Percentiles rank a stretch among this genome's conserved stretches.
These are phyloP conservation scores for Cyamopsis tetragonoloba DNA, from an alignment of 306 rosid species.

Conservation along the genomic window DNA sequence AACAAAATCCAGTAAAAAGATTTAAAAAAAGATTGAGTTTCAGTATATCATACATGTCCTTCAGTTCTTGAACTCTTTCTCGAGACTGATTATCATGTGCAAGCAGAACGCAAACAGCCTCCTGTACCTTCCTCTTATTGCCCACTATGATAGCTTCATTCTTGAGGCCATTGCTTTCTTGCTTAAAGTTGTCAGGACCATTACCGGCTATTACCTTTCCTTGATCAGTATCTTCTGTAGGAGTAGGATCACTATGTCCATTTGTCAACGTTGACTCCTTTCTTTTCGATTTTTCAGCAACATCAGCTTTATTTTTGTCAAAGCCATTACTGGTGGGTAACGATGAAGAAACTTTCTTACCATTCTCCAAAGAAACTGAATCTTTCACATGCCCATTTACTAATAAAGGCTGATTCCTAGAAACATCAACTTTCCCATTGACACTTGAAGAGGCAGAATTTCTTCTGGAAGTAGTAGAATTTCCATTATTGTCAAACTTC, in stretches of 20 bases:
- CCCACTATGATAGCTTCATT: constrained; percentile 28
- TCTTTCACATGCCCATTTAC: constrained; percentile 51
- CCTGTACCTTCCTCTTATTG: constrained; percentile 57
- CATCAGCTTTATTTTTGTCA: constrained; percentile 33
- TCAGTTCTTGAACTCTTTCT: constrained; percentile 60
- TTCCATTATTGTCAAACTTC: constrained; percentile 56
- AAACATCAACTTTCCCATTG: constrained; percentile 54
- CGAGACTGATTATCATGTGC: constrained; percentile 59
- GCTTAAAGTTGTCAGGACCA: constrained; percentile 35
- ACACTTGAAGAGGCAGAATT: constrained; percentile 38
- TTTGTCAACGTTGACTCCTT: constrained; percentile 31
- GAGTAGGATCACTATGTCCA: constrained; percentile 40
- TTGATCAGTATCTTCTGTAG: constrained; percentile 30
- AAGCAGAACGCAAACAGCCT: constrained; percentile 48
- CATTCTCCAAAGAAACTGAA: constrained; percentile 43
- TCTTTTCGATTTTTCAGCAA: constrained; percentile 24
- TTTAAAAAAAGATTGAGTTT: constrained; percentile 3
- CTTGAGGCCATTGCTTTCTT: constrained; percentile 40
- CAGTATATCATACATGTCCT: constrained; percentile 53
- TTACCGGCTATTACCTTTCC: constrained; percentile 29
- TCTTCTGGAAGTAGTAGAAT: constrained; percentile 45
- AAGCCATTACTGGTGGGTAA: constrained; percentile 42
- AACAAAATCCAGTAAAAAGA: too few relatives aligned
- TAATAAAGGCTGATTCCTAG: constrained; percentile 36
- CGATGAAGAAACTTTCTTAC: constrained; percentile 40